These are phyloP conservation scores for Gymnopilus dilepis DNA, from an alignment of 768 basidiomycete genomes.

Conservation along the genomic window DNA sequence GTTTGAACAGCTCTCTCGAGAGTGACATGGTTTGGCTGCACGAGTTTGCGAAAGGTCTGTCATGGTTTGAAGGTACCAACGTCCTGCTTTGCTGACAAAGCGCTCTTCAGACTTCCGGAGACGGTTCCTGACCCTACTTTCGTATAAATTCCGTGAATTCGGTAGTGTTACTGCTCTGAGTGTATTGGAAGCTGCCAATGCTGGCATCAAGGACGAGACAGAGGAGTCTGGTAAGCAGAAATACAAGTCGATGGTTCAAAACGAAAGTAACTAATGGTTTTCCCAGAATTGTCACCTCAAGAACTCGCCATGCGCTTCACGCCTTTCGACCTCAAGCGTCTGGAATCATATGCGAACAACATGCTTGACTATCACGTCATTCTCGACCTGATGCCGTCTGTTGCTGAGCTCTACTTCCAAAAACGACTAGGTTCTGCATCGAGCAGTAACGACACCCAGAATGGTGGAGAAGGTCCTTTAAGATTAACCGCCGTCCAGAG, in stretches of 20 bases:
- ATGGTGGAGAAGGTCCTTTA: slow-evolving; percentile 50
- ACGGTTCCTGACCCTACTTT: slow-evolving; percentile 87
- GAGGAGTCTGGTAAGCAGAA: slow-evolving; percentile 39
- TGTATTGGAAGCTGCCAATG: slow-evolving; percentile 84
- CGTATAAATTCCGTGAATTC: slow-evolving; percentile 95
- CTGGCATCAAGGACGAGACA: slow-evolving; percentile 55
- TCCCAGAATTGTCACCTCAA: slow-evolving; percentile 38
- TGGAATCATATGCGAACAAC: slow-evolving; percentile 95
- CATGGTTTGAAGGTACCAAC: background rate
- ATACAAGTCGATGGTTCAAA: too few species aligned
- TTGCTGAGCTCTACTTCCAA: slow-evolving; percentile 88
- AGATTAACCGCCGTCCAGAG: slow-evolving; percentile 88
- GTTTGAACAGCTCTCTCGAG: slow-evolving; percentile 70
- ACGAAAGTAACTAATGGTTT: background rate
- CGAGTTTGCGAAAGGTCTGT: slow-evolving; percentile 84
- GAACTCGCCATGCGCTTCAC: slow-evolving; percentile 68
- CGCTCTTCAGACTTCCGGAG: slow-evolving; percentile 85
- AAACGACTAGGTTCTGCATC: slow-evolving; percentile 52
- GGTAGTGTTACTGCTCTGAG: slow-evolving; percentile 86
- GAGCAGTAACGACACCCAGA: slow-evolving; percentile 13
- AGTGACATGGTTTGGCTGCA: slow-evolving; percentile 80
- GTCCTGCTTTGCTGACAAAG: background rate
- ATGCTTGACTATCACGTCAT: slow-evolving; percentile 97
- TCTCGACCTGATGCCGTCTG: slow-evolving; percentile 84
- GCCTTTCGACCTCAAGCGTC: slow-evolving; percentile 94